These are phyloP conservation scores for Thymus quinquecostatus DNA, from an alignment of 257 asterid genomes.

Conservation along the genomic window DNA sequence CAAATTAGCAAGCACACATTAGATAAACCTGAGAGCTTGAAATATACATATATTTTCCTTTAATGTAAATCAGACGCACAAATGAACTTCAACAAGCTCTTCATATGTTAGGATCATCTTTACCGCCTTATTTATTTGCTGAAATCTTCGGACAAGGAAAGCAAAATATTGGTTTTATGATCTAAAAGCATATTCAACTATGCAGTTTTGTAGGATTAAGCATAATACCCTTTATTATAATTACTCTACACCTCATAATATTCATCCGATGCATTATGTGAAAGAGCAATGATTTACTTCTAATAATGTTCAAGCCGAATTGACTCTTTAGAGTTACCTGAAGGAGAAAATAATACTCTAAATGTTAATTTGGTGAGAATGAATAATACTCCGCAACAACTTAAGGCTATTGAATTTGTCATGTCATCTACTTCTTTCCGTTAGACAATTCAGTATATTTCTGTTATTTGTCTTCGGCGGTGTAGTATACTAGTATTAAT, in stretches of 20 bases:
- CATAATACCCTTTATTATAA: not conserved
- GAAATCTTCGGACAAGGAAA: not conserved
- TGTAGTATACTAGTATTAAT: not conserved
- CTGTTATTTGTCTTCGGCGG: not conserved
- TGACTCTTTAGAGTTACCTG: too few species aligned
- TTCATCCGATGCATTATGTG: constrained; percentile 13
- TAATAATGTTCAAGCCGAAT: constrained; percentile 2
- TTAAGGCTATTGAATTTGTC: not conserved
- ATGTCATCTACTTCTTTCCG: not conserved
- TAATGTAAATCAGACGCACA: not conserved
- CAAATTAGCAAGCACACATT: not conserved
- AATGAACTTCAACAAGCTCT: not conserved
- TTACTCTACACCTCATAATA: constrained; percentile 10
- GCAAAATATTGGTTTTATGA: not conserved
- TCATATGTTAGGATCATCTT: not conserved
- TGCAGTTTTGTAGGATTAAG: not conserved
- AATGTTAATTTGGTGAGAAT: not conserved
- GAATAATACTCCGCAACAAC: not conserved
- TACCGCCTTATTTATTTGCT: not conserved
- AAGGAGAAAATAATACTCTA: too few species aligned
- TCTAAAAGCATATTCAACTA: not conserved
- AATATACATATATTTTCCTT: not conserved
- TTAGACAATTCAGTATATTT: not conserved
- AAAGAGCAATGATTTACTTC: not conserved
- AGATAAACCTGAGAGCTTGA: not conserved